Base-by-base conservation (phyloP, 306 rosid genomes). In the Gleditsia sinensis region DNA sequence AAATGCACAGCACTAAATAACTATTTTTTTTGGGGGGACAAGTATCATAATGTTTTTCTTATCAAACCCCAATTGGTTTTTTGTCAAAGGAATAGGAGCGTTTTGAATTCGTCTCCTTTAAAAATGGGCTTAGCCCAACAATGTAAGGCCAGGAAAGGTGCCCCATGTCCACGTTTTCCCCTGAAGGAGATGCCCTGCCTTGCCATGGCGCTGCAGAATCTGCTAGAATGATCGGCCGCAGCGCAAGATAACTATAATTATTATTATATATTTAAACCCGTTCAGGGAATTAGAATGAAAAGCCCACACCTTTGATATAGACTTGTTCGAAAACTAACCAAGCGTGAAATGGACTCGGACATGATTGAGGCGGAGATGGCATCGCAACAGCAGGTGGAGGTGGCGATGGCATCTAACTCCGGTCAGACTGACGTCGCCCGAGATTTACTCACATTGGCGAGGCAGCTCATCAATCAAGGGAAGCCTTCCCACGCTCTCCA, bases 401-500 rank as follows among this genome's bases (percentile, higher is more conserved):
- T 12, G 77, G 43, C 72, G 12, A 28, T 13, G 34, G 37, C 75
- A 8, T 79, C 82, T 0, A 72, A 57, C 71, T 49, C 82, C 62
- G 71, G 67, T 67, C 74, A 43, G 27, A 66, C 45, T 28, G 85
- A 80, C 80, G 77, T 7, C 80, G 78, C 80, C 9, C 69, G 80
- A 13, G 87, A 92, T 71, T 83, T 95, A 10, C 92, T 95, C 80
- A 53, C 90, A 82, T 86, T 92, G 85, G 96, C 98, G 73, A 89
- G 94, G 20, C 97, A 86, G 37, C 83, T 95, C 74, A 87, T 92
- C 79, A 77, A 69, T 76, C 87, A 95, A 81, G 98, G 98, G 27
- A 88, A 92, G 36, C 97, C 97, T 72, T 78, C 97, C 12, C 97
- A 89, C 83, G 98, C 99, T 27, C 96, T 95, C 67, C 93, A 92